phyloP scores from a whole-genome alignment of 2,329 filamentous ascomycete genomes.

The Daldinia sp. region DNA sequence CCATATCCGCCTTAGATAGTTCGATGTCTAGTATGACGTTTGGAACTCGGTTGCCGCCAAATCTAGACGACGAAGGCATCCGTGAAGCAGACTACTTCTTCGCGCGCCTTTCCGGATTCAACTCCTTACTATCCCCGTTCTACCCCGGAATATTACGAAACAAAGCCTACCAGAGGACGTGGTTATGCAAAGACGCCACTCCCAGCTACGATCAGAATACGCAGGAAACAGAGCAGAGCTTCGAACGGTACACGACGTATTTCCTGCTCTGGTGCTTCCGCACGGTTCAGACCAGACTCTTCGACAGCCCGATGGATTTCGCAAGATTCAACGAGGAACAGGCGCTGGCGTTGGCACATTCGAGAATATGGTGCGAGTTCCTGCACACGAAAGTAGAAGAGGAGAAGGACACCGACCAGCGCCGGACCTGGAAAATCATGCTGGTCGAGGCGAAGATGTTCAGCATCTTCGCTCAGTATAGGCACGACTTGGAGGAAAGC shows the following conservation, averaged over 20 bases:
- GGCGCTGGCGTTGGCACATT: slow-evolving; percentile 8
- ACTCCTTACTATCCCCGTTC: slow-evolving; percentile 27
- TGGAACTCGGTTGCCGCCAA: slow-evolving; percentile 6
- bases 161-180: slow-evolving; percentile 15
- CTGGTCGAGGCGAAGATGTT: slow-evolving; percentile 36
- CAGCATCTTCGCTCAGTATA: slow-evolving; percentile 23
- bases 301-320: slow-evolving; percentile 7
- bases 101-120: slow-evolving; percentile 34
- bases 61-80: slow-evolving; percentile 40
- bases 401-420: slow-evolving; percentile 23
- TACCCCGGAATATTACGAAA: slow-evolving; percentile 27
- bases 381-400: slow-evolving; percentile 19
- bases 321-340: slow-evolving; percentile 29
- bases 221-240: slow-evolving; percentile 17
- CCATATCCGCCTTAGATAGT: slow-evolving; percentile 30
- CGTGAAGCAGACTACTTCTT: slow-evolving; percentile 40
- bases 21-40: slow-evolving; percentile 11
- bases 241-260: slow-evolving; percentile 33
- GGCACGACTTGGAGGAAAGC: slow-evolving; percentile 17
- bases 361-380: slow-evolving; percentile 28
- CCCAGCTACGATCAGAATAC: slow-evolving; percentile 12
- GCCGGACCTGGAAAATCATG: slow-evolving; percentile 29
- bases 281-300: slow-evolving; percentile 13
- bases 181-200: slow-evolving; percentile 2
- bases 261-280: slow-evolving; percentile 35